phyloP scores from a whole-genome alignment of 2,329 filamentous ascomycete species.

The Hypoxylon sp. region DNA sequence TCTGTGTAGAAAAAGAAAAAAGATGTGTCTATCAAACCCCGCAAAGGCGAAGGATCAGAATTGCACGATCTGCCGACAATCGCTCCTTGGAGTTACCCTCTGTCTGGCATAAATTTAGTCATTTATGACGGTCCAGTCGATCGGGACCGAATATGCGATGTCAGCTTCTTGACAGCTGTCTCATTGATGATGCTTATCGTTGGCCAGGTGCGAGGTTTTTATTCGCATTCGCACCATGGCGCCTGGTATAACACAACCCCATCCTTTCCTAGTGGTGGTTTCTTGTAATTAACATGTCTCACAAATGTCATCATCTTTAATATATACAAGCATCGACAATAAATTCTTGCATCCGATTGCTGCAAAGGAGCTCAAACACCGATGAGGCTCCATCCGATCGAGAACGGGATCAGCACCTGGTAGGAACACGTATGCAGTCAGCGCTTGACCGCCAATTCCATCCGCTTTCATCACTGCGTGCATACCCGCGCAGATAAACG shows the following conservation, averaged over 20 bases:
- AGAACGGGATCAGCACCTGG: conserved; percentile 28
- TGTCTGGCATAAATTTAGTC: conserved; percentile 36
- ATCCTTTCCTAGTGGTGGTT: background rate
- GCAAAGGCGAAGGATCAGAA: conserved; percentile 39
- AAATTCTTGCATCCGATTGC: background rate
- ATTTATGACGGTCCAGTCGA: conserved; percentile 26
- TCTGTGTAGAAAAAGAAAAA: background rate
- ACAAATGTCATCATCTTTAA: background rate
- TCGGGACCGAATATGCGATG: conserved; percentile 27
- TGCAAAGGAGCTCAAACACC: background rate
- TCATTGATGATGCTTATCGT: background rate
- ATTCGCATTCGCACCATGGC: conserved; percentile 1
- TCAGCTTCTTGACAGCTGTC: conserved; percentile 15
- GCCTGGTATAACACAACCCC: conserved; percentile 9
- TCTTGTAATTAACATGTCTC: background rate
- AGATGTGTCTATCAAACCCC: conserved; percentile 27
- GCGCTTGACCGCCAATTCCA: conserved; percentile 17
- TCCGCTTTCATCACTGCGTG: conserved; percentile 8
- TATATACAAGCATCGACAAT: background rate
- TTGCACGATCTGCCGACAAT: conserved; percentile 40
- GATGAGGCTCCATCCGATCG: conserved; percentile 15
- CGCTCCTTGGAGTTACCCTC: conserved; percentile 24
- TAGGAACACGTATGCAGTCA: conserved; percentile 22
- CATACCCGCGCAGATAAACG: conserved; percentile 9
- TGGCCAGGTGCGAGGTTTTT: background rate